phyloP scores from a whole-genome alignment of 1,284 basidiomycete genomes.

The Ceratobasidium sp. region DNA sequence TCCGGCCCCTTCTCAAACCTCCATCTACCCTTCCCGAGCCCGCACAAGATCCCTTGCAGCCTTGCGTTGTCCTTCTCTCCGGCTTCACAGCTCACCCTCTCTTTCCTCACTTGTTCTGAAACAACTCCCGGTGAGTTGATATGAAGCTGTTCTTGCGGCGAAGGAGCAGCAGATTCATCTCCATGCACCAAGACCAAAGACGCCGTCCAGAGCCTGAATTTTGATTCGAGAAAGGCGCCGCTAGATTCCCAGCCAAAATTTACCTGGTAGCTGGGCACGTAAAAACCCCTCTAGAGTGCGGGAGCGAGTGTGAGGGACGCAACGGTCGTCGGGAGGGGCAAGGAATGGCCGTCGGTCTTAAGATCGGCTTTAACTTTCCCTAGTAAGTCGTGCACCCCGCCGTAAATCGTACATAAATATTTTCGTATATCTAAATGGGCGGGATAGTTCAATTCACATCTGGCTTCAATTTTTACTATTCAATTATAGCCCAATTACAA shows the following conservation, averaged over 20 bases:
- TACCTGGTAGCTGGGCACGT: neutral
- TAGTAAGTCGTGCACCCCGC: neutral
- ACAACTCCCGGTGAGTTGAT: too few relatives aligned
- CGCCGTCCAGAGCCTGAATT: neutral
- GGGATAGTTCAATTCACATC: neutral
- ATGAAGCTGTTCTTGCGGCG: neutral
- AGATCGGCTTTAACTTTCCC: neutral
- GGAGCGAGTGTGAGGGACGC: neutral
- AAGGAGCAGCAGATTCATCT: neutral
- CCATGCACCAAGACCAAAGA: neutral
- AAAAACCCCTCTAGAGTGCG: neutral
- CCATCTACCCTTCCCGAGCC: conserved; percentile 86
- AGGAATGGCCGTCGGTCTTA: neutral
- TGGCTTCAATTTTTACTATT: neutral
- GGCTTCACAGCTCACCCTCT: conserved; percentile 84
- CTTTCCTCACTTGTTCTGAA: conserved; percentile 79
- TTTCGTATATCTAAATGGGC: neutral
- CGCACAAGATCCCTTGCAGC: conserved; percentile 77
- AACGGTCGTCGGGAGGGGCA: neutral
- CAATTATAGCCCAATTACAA: neutral
- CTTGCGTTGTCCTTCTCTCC: conserved; percentile 82
- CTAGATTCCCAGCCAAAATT: neutral
- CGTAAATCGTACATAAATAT: neutral
- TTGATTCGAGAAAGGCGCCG: neutral
- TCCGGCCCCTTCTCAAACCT: conserved; percentile 87